phyloP scores from a whole-genome alignment of 192 early-diverging fungal species.

The Cladochytrium replicatum region DNA sequence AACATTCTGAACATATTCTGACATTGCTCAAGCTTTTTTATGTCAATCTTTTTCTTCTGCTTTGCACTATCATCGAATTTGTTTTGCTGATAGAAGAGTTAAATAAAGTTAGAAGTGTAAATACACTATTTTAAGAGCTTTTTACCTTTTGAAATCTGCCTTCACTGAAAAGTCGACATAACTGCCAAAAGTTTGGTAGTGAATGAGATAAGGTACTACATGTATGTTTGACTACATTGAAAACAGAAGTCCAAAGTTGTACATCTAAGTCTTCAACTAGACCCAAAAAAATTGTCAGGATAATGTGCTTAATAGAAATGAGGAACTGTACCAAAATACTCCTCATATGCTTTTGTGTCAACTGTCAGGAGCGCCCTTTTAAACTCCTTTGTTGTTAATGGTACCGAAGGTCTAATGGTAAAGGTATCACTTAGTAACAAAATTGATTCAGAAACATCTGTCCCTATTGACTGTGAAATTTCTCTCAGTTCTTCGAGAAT shows the following conservation, averaged over 20 bases:
- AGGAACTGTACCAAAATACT: conserved; percentile 12
- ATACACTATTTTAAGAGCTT: not conserved
- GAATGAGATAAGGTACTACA: conserved; percentile 64
- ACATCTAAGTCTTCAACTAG: conserved; percentile 53
- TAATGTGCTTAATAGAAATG: not conserved
- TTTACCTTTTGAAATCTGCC: conserved; percentile 61
- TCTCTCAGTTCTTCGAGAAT: conserved; percentile 6
- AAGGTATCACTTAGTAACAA: not conserved
- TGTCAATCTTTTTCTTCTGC: conserved; percentile 30
- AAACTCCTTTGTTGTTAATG: conserved; percentile 10
- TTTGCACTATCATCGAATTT: too few relatives aligned
- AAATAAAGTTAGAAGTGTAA: too few relatives aligned
- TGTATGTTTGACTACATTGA: conserved; percentile 58
- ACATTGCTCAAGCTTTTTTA: conserved; percentile 53
- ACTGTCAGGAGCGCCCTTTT: conserved; percentile 24
- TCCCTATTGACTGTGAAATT: conserved; percentile 6
- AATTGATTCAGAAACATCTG: not conserved
- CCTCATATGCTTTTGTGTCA: conserved; percentile 34
- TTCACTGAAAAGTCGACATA: conserved; percentile 79
- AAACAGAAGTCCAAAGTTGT: conserved; percentile 62
- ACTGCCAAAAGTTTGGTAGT: conserved; percentile 88
- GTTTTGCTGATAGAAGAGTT: too few relatives aligned
- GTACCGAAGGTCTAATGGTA: conserved; percentile 3
- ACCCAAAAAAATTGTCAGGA: not conserved
- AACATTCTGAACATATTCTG: conserved; percentile 51